Base-by-base conservation (phyloP, 192 early-diverging fungal species). In the Coemansia asiatica region DNA sequence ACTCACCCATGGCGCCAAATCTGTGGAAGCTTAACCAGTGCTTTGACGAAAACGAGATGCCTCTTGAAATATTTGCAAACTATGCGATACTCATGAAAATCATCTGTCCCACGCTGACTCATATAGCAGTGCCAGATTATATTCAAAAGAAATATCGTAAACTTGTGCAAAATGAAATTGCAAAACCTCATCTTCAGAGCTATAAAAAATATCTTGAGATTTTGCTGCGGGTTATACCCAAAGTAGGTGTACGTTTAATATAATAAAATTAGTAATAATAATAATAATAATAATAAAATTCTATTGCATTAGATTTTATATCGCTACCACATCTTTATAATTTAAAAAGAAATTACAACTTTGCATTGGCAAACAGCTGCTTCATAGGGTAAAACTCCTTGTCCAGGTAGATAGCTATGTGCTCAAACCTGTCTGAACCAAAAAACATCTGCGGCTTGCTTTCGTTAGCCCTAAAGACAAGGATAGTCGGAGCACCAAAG, bases 371-470 rank as follows among this genome's bases (percentile, higher is more conserved):
- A 60, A 79, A 79, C 6, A 79, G 61, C 44, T 79, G 76, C 60
- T 67, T 79, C 71, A 73, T 79, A 0, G 76, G 71, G 23, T 60
- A 49, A 25, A 67, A 74, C 22, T 79, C 71, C 26, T 68, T 69
- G 13, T 54, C 71, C 19, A 79, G 55, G 18, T 70, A 63, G 23
- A 74, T 71, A 27, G 76, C 76, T 33, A 79, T 57, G 29, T 79
- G 76, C 62, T 79, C 76, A 23, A 79, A 79, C 21, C 76, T 44
- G 44, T 79, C 76, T 0, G 76, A 79, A 13, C 76, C 76, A 60
- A 79, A 79, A 54, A 66, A 79, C 36, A 79, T 36, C 61, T 79
- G 66, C 22, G 75, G 71, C 56, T 72, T 66, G 12, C 44, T 16
- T 1, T 56, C 22, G 3, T 19, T 46, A 2, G 22, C 49, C 56